Base-by-base conservation (phyloP, 441 rosid genomes). In the Manihot esculenta region DNA sequence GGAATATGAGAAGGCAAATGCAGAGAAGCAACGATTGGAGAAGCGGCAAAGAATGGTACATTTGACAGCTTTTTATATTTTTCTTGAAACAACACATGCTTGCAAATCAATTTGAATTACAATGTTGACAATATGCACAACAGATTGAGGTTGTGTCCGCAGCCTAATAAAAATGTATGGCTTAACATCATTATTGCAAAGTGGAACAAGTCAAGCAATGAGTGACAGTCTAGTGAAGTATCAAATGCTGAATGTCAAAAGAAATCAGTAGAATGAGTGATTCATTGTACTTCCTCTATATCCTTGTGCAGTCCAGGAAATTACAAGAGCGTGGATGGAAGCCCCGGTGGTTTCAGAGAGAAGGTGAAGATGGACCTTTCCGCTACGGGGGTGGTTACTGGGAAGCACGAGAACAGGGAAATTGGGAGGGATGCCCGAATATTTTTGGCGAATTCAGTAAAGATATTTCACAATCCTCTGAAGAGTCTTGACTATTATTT, bases 241-340 rank as follows among this genome's bases (percentile, higher is more conserved):
- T 48, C 18, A 13, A 45, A 27, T 48, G 14, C 5, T 26, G 41
- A 24, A 7, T 64, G 68, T 38, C 15, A 9, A 64, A 47, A 13
- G n/a, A 21, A 21, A 20, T 62, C 1, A 61, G 23, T 27, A 65
- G 17, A 50, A 12, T 21, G 5, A 13, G 1, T 33, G 9, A 45
- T 27, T 7, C n/a, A 35, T 3, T 35, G 10, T 63, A 2, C 18
- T 24, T n/a, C 33, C 41, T 35, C 35, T 54, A 35, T 27, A 15
- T 69, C 50, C 44, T n/a, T 49, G 13, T 58, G 76, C 89, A 95
- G 99, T 91, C 98, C 48, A 86, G 91, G 72, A 89, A 89, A 76
- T 71, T 93, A 74, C 98, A 95, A 78, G 98, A 92, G 80, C 87
- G 85, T 50, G 98, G 99, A 68, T 93, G 99, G 99, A 86, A 80